Base-by-base conservation (phyloP, 2,329 filamentous ascomycete species). In the Akanthomyces lecanii region DNA sequence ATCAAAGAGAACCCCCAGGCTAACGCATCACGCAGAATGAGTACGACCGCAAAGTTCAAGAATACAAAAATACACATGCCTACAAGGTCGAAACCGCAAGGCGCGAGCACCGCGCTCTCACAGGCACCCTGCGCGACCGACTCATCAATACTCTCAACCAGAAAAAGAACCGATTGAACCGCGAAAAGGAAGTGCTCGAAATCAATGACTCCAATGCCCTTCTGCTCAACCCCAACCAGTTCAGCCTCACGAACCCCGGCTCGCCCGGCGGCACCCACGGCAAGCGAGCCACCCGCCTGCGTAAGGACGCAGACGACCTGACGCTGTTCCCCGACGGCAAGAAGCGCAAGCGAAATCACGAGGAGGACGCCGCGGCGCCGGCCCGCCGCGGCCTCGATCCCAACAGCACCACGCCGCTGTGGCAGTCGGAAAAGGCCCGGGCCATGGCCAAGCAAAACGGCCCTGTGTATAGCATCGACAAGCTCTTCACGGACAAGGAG, bases 401-500 rank as follows among this genome's bases (percentile, higher is more conserved):
- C 51, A 81, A 81, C 62, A 82, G 78, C 68, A 85, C 81, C 36
- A 89, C 86, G 1, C 79, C 85, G 7, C 75, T 88, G 28, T 88
- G 85, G 85, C 83, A 85, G 69, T 83, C 79, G 57, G 86, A 88
- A 67, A 82, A 84, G 70, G 76, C 85, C 59, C 78, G 81, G 67
- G 75, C 77, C 63, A 76, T 78, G 61, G 76, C 82, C 63, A 83
- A 83, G 70, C 81, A 85, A 68, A 81, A 83, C 23, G 85, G 84
- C 10, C 81, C 85, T 0, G 75, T 86, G 1, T 88, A 87, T 71
- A 88, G 83, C 71, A 83, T 89, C 64, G 86, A 89, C 68, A 89
- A 89, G 76, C 81, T 89, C 44, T 89, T 89, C 57, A 89, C 86
- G 0, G 87, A 89, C 68, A 89, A 87, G 73, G 87, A 89, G 74